Base-by-base conservation (phyloP, 2,329 filamentous ascomycete genomes). In the Ophiostoma australiae region DNA sequence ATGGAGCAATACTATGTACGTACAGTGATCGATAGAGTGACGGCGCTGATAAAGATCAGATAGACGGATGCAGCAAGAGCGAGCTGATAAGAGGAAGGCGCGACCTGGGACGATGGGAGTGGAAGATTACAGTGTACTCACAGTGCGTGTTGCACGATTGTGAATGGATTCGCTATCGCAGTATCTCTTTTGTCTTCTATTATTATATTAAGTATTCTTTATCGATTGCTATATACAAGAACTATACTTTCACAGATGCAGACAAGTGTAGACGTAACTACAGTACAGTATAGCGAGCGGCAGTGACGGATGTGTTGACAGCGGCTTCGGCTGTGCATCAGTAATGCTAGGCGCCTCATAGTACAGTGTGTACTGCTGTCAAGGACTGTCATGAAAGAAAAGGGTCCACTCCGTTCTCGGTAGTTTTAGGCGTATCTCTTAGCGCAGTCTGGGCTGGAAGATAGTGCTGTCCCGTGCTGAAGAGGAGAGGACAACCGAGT, bases 391-490 rank as follows among this genome's bases (percentile, higher is more conserved):
- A 2, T 27, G 17, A 58, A n/a, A 20, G 17, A 4, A 17, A 8
- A 10, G 35, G 63, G 10, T 27, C 33, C 4, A 39, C 63, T 66
- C 63, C 35, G 63, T 66, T 66, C 33, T 66, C 63, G 63, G 63
- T 63, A 63, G 27, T 31, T 35, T 35, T 63, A 63, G 58, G 58
- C 58, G 27, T 63, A 33, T 63, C 58, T 63, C 11, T 66, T 39
- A 27, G 61, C 33, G 61, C 33, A 66, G 33, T 35, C 23, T 65
- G 17, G 61, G 31, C 61, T 39, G 35, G 58, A 31, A 31, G 27
- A 31, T 27, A 17, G 3, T 13, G 58, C 27, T 31, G 55, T 63
- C 52, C n/a, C 61, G 61, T 65, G 17, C 4, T 35, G 20, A n/a
- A n/a, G 63, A 41, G 20, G 35, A 66, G 20, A 63, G 27, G 17